These are phyloP conservation scores for Huntiella moniliformis DNA, from an alignment of 2,329 filamentous ascomycete species.

Conservation along the genomic window DNA sequence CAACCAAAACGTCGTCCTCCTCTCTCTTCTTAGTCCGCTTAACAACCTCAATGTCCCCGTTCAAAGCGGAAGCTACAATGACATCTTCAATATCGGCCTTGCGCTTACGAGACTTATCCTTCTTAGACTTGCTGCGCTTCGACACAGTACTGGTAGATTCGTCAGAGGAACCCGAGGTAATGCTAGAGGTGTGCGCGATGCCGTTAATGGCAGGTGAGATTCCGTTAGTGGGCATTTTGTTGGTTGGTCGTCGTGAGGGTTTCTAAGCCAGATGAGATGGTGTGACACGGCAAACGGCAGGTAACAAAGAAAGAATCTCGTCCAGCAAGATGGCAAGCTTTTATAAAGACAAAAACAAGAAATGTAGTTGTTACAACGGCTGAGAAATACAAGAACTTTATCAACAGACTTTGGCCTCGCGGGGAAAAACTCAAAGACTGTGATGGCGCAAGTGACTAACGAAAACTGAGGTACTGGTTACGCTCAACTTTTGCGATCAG, in stretches of 20 bases:
- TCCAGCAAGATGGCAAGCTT: too few species aligned
- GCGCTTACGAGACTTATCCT: slow-evolving; percentile 11
- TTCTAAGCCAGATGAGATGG: too few species aligned
- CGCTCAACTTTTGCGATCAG: neutral
- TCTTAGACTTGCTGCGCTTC: slow-evolving; percentile 7
- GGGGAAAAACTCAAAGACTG: too few species aligned
- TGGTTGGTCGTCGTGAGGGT: neutral
- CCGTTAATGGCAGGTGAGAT: slow-evolving; percentile 5
- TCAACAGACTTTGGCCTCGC: too few species aligned
- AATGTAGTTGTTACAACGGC: too few species aligned
- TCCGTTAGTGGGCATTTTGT: slow-evolving; percentile 8
- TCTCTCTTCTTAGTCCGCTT: slow-evolving; percentile 9
- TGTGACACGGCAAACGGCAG: too few species aligned
- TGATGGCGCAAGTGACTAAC: too few species aligned
- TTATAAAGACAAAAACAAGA: too few species aligned
- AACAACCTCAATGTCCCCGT: slow-evolving; percentile 16
- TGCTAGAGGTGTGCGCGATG: neutral
- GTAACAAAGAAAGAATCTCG: too few species aligned
- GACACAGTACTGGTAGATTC: slow-evolving; percentile 7
- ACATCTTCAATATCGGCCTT: slow-evolving; percentile 25
- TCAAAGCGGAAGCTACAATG: slow-evolving; percentile 13
- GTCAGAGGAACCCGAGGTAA: slow-evolving; percentile 8
- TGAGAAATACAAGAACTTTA: too few species aligned
- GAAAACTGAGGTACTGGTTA: neutral
- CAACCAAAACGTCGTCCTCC: neutral